Evolutionary conservation across 202 grass and related monocot species (phyloP).

Genomic region (Eragrostis tef): DNA sequence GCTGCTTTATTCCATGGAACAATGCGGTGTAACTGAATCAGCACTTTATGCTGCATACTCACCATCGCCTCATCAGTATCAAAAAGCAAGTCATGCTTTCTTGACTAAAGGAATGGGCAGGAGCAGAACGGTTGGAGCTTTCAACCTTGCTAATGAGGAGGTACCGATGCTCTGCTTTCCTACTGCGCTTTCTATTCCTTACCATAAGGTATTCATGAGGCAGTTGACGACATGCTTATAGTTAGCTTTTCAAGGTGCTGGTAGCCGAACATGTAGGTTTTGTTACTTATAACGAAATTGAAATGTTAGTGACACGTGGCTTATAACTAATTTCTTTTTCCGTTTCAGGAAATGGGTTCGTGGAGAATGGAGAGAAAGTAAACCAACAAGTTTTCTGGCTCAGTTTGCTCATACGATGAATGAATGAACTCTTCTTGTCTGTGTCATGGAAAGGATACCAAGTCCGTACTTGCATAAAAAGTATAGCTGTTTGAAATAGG

Average conservation of each 20-base stretch:
- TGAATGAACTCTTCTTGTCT: constrained; percentile 62
- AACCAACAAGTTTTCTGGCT: constrained; percentile 54
- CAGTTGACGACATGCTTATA: constrained; percentile 35
- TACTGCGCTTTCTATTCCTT: constrained; percentile 42
- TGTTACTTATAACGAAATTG: constrained; percentile 31
- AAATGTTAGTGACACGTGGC: constrained; percentile 27
- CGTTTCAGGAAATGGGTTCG: constrained; percentile 18
- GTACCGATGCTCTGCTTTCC: constrained; percentile 40
- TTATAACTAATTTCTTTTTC: background rate
- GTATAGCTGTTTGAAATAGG: background rate
- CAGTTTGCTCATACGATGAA: constrained; percentile 59
- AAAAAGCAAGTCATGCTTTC: constrained; percentile 53
- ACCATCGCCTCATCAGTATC: constrained; percentile 60
- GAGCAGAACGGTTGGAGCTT: constrained; percentile 46
- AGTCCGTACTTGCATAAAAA: constrained; percentile 41
- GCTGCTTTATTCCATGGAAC: constrained; percentile 59
- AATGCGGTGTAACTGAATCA: constrained; percentile 57
- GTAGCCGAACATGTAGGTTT: constrained; percentile 32
- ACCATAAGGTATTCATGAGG: constrained; percentile 27
- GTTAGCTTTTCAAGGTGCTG: constrained; percentile 44
- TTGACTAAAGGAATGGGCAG: constrained; percentile 40
- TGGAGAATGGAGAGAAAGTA: constrained; percentile 28
- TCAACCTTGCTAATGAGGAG: constrained; percentile 39
- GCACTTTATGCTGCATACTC: constrained; percentile 55
- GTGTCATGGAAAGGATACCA: constrained; percentile 21